A percentile compares a stretch with the other conserved stretches of the same genome.
These are phyloP conservation scores for Arabis alpina DNA, from an alignment of 345 rosid species.

Conservation along the genomic window DNA sequence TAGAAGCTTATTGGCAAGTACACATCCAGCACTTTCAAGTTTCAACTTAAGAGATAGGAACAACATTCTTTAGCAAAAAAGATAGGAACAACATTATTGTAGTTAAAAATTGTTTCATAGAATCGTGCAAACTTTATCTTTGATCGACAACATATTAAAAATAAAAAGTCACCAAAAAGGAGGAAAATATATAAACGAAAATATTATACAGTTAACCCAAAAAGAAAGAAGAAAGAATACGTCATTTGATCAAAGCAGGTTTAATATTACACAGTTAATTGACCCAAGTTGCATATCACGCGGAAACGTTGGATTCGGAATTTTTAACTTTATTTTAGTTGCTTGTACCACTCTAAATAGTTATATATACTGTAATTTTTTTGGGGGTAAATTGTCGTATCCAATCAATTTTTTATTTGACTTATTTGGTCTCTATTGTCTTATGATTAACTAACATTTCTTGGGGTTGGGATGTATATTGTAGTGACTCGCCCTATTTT, in stretches of 20 bases:
- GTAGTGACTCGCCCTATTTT: too few species aligned
- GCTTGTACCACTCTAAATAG: too few species aligned
- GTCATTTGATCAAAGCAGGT: conserved; percentile 19
- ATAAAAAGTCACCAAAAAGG: conserved; percentile 1
- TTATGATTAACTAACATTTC: too few species aligned
- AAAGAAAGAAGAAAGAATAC: neutral
- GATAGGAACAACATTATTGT: conserved; percentile 34
- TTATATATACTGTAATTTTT: too few species aligned
- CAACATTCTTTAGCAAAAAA: conserved; percentile 9
- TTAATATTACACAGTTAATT: neutral
- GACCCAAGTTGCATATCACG: conserved; percentile 37
- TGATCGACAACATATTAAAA: conserved; percentile 15
- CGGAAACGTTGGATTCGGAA: conserved; percentile 29
- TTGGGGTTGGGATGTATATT: too few species aligned
- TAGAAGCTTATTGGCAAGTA: conserved; percentile 38
- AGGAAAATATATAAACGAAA: neutral
- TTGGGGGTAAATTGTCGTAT: too few species aligned
- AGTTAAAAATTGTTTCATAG: neutral
- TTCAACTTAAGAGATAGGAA: conserved; percentile 38
- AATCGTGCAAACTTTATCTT: conserved; percentile 34
- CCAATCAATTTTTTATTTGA: too few species aligned
- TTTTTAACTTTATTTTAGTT: neutral
- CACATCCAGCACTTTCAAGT: conserved; percentile 40
- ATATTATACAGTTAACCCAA: neutral
- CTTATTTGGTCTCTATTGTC: too few species aligned